Evolutionary conservation across 2,329 filamentous ascomycete species (phyloP).

Genomic region (Xenoacremonium recifei): DNA sequence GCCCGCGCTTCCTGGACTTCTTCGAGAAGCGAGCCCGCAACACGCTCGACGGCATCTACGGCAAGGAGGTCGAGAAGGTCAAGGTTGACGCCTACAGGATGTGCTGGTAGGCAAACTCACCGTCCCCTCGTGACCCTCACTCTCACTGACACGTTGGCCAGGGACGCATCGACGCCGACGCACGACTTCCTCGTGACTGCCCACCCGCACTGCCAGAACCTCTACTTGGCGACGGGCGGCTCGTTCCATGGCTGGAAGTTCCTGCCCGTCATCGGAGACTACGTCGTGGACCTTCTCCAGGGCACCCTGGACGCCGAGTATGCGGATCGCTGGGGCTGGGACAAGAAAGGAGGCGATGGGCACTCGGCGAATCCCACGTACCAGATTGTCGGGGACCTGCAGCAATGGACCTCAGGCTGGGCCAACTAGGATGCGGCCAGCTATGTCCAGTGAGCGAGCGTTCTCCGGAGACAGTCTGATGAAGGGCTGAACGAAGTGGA

Average conservation of each 20-base stretch:
- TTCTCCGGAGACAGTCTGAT: neutral
- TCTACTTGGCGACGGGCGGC: conserved; percentile 61
- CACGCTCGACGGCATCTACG: conserved; percentile 41
- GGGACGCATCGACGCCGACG: conserved; percentile 60
- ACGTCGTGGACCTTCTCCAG: conserved; percentile 50
- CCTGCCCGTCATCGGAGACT: conserved; percentile 60
- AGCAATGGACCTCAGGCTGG: conserved; percentile 34
- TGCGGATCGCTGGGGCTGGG: conserved; percentile 45
- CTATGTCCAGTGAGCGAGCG: neutral
- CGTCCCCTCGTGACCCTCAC: neutral
- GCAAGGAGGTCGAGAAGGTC: conserved; percentile 36
- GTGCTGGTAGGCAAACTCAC: conserved; percentile 39
- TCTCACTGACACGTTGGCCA: conserved; percentile 31
- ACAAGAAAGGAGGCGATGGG: conserved; percentile 40
- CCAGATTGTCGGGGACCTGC: conserved; percentile 38
- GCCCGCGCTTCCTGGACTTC: conserved; percentile 37
- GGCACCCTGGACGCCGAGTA: conserved; percentile 38
- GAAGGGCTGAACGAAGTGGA: neutral
- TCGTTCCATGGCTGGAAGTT: conserved; percentile 68
- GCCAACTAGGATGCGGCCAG: conserved; percentile 18
- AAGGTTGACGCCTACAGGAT: conserved; percentile 43
- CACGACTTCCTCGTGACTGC: conserved; percentile 62
- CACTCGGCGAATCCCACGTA: conserved; percentile 43
- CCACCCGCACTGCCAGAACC: conserved; percentile 45
- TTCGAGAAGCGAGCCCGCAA: conserved; percentile 43